These are phyloP conservation scores for Tuber aestivum DNA, from an alignment of 495 filamentous ascomycete species.

Conservation along the genomic window DNA sequence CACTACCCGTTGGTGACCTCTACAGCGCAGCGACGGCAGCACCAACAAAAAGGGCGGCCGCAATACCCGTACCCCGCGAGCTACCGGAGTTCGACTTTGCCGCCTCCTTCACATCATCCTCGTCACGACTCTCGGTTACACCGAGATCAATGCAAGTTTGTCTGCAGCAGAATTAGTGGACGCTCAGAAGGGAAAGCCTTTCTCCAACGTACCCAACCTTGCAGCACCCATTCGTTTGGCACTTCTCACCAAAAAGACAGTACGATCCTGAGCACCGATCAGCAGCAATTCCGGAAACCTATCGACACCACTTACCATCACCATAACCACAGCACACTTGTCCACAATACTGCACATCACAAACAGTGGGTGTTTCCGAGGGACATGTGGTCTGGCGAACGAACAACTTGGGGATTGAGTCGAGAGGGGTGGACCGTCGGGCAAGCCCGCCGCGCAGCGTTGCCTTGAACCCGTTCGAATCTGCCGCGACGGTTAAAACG, in stretches of 20 bases:
- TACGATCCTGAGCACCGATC: background rate
- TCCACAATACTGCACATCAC: background rate
- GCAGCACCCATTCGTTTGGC: background rate
- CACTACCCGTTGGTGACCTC: background rate
- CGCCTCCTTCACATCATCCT: background rate
- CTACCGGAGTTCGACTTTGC: background rate
- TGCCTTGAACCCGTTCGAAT: background rate
- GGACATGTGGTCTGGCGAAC: background rate
- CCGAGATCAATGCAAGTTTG: background rate
- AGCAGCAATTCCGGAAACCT: background rate
- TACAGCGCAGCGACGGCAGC: background rate
- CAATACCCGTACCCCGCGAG: background rate
- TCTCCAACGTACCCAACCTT: background rate
- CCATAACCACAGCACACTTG: background rate
- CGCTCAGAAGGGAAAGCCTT: background rate
- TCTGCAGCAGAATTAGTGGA: background rate
- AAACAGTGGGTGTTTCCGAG: background rate
- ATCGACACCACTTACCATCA: background rate
- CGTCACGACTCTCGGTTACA: background rate
- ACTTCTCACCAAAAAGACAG: background rate
- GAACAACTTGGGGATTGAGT: background rate
- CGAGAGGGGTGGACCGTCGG: background rate
- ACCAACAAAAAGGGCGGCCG: background rate
- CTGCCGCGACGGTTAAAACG: background rate
- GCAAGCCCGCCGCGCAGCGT: background rate